Base-by-base conservation (phyloP, 148 eudicot species). In the Diospyros kaki region DNA sequence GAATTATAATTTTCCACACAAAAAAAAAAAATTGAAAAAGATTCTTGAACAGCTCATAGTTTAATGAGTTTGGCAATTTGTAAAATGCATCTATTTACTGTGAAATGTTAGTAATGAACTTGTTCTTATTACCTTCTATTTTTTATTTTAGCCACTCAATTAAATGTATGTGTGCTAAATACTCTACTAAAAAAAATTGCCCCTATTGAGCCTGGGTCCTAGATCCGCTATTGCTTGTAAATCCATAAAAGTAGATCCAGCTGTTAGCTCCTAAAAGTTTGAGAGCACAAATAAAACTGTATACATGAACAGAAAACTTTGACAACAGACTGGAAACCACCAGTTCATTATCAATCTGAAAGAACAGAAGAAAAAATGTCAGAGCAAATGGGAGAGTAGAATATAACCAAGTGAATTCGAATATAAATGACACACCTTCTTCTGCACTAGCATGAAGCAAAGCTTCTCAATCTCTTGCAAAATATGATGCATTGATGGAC, bases 401-500 rank as follows among this genome's bases (percentile, higher is more conserved):
- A n/a, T n/a, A n/a, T n/a, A n/a, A n/a, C n/a, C n/a, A n/a, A n/a
- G n/a, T n/a, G n/a, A n/a, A n/a, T n/a, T n/a, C n/a, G n/a, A 68
- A 17, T 54, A 15, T 40, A 14, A 69, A 74, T 48, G 2, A 41
- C 17, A 17, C 74, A 95, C 99, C 99, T 93, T 95, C 90, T 93
- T 95, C 85, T 87, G 84, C 55, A 87, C 71, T 78, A 95, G 91
- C 89, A 95, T 79, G 73, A 91, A 87, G 82, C 97, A 90, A 75
- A 95, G 77, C 82, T 87, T 95, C 83, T 93, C 93, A 66, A 89
- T 79, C 82, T 93, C 96, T 11, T 84, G 91, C 80, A 95, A 84
- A 75, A 89, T 79, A 77, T 77, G 52, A 73, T 93, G 96, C 98
- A 93, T 95, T 28, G 91, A 82, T 39, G 97, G 94, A 78, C 99